Percentiles rank a stretch among this genome's conserved stretches.
phyloP scores from a whole-genome alignment of 75 land plant genomes.

The Picea sitchensis region DNA sequence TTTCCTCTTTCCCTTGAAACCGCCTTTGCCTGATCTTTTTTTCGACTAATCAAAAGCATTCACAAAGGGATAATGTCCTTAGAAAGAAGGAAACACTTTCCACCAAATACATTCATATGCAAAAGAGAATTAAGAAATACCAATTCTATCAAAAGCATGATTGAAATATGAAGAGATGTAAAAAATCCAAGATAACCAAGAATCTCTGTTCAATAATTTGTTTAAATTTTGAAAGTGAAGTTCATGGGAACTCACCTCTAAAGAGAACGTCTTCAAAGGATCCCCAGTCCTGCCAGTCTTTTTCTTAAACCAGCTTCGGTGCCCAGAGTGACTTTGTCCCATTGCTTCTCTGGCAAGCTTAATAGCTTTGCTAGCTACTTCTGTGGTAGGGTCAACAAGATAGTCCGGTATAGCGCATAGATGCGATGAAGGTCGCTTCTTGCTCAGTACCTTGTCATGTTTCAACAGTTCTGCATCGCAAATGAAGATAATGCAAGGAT shows the following conservation, averaged over 20 bases:
- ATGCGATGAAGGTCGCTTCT: constrained; percentile 73
- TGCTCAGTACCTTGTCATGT: constrained; percentile 91
- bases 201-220: neutral
- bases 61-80: neutral
- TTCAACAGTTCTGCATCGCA: constrained; percentile 75
- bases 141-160: neutral
- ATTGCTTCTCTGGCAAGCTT: constrained; percentile 87
- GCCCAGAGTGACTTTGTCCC: constrained; percentile 30
- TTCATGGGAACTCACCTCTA: constrained; percentile 39
- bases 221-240: neutral
- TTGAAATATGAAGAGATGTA: neutral
- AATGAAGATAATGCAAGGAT: neutral
- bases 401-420: constrained; percentile 80
- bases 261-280: constrained; percentile 64
- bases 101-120: neutral
- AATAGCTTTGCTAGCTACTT: constrained; percentile 79
- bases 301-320: constrained; percentile 19
- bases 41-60: constrained; percentile 4
- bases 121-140: neutral
- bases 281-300: constrained; percentile 40
- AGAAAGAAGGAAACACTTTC: too few relatives aligned
- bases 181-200: neutral
- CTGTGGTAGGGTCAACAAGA: constrained; percentile 71
- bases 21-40: constrained; percentile 1
- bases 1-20: neutral